Base-by-base conservation (phyloP, 345 rosid species). In the Salix purpurea region DNA sequence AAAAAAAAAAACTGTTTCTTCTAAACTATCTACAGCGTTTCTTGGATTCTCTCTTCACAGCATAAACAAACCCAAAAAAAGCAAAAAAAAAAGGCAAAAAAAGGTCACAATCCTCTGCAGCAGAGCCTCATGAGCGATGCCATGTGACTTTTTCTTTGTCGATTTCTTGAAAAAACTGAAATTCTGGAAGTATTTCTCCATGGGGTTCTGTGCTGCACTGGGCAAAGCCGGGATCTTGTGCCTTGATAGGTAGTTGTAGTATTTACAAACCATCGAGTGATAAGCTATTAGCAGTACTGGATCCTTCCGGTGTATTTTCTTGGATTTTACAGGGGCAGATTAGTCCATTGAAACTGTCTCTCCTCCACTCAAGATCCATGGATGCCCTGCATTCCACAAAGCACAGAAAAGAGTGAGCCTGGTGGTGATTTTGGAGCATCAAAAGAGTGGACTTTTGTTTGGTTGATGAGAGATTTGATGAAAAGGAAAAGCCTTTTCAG, bases 311-410 rank as follows among this genome's bases (percentile, higher is more conserved):
- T 2, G 71, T 71, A 24, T 8, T 65, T 76, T 71, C 39, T 46
- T 24, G 40, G 16, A 3, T 70, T 70, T 24, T 18, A 24, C 14
- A 70, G 19, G 80, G 80, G 71, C 24, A 71, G 32, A 50, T 66
- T 28, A 77, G 80, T 72, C 80, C 71, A 77, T 66, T 40, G 76
- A 39, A 12, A 9, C 46, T 72, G 71, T 21, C 42, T 72, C 76
- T 30, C 76, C 81, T 28, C 48, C 76, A 18, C 56, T 72, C 24
- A 72, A 40, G 34, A 78, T 78, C 81, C 81, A 78, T 40, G 76
- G 81, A 26, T 78, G 81, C 68, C 81, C 81, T 78, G 81, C n/a
- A 37, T 24, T 36, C 42, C 60, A 61, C 23, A 12, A 2, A 7
- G 11, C 21, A 12, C 28, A 40, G 24, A 7, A 66, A 42, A 54